Conservation (phyloP, 2,329 filamentous ascomycete species). For the Aspergillus niger region DNA sequence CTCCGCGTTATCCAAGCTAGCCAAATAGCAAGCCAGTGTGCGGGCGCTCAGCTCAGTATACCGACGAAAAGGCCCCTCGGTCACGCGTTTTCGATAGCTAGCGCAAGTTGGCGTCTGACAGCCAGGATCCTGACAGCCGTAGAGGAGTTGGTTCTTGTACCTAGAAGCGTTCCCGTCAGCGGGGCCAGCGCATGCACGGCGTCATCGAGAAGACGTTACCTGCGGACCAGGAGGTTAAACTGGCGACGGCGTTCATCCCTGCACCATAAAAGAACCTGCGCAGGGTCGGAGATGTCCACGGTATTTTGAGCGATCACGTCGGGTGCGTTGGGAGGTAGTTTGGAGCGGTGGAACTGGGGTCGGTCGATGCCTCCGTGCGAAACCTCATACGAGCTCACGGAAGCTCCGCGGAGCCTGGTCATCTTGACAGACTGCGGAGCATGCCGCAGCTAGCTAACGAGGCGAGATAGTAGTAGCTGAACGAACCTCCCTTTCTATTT, state of each 20-base stretch:
- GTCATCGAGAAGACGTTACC: slow-evolving; percentile 48
- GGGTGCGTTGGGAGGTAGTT: slow-evolving; percentile 44
- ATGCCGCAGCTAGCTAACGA: slow-evolving; percentile 25
- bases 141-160: slow-evolving; percentile 78
- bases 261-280: slow-evolving; percentile 41
- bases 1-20: slow-evolving; percentile 76
- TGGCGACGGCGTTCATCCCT: slow-evolving; percentile 43
- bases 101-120: slow-evolving; percentile 80
- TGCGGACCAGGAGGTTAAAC: slow-evolving; percentile 66
- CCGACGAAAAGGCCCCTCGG: slow-evolving; percentile 69
- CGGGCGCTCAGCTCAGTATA: slow-evolving; percentile 82
- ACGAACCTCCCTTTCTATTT: background rate
- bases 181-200: slow-evolving; percentile 6
- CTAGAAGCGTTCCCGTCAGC: slow-evolving; percentile 44
- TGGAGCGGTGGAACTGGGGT: slow-evolving; percentile 36
- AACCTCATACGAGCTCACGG: slow-evolving; percentile 34
- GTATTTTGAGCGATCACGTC: slow-evolving; percentile 44
- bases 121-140: slow-evolving; percentile 69
- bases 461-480: background rate
- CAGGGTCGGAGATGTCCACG: slow-evolving; percentile 40
- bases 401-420: slow-evolving; percentile 47
- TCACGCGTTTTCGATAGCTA: slow-evolving; percentile 70
- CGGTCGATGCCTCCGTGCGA: slow-evolving; percentile 32
- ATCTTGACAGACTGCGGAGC: slow-evolving; percentile 33
- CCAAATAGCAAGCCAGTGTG: slow-evolving; percentile 76